phyloP scores from a whole-genome alignment of 768 basidiomycete species.

The Pisolithus marmoratus region DNA sequence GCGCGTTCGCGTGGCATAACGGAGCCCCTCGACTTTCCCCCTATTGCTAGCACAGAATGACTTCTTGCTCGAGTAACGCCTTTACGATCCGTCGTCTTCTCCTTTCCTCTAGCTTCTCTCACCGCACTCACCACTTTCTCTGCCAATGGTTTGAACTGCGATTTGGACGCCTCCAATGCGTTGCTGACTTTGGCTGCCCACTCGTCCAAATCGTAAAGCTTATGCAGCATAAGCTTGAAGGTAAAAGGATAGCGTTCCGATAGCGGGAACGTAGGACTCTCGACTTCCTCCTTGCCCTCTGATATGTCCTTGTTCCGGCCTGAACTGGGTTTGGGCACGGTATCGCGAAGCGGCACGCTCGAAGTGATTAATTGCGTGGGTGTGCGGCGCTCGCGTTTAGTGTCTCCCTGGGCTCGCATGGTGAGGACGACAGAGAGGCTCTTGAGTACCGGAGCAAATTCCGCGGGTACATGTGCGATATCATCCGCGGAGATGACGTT shows the following conservation, averaged over 20 bases:
- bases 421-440: constrained; percentile 33
- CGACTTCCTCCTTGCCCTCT: constrained; percentile 17
- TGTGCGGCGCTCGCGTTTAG: constrained; percentile 3
- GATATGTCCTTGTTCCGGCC: constrained; percentile 5
- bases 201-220: constrained; percentile 54
- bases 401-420: constrained; percentile 28
- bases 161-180: constrained; percentile 47
- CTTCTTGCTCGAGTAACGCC: constrained; percentile 28
- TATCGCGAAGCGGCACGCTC: constrained; percentile 19
- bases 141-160: constrained; percentile 50
- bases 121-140: constrained; percentile 25
- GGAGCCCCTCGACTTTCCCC: constrained; percentile 11
- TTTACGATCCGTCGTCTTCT: constrained; percentile 9
- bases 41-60: constrained; percentile 24
- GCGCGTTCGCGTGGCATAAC: background rate
- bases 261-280: constrained; percentile 39
- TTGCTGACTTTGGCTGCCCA: constrained; percentile 53
- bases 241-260: constrained; percentile 46
- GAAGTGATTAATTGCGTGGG: background rate
- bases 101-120: constrained; percentile 12
- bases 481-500: constrained; percentile 26
- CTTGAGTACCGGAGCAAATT: constrained; percentile 28
- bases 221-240: constrained; percentile 64
- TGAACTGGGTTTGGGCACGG: constrained; percentile 12
- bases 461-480: constrained; percentile 23